Percentiles rank a stretch among this genome's conserved stretches.
These are phyloP conservation scores for Meira nashicola DNA, from an alignment of 1,284 basidiomycete genomes.

Conservation along the genomic window DNA sequence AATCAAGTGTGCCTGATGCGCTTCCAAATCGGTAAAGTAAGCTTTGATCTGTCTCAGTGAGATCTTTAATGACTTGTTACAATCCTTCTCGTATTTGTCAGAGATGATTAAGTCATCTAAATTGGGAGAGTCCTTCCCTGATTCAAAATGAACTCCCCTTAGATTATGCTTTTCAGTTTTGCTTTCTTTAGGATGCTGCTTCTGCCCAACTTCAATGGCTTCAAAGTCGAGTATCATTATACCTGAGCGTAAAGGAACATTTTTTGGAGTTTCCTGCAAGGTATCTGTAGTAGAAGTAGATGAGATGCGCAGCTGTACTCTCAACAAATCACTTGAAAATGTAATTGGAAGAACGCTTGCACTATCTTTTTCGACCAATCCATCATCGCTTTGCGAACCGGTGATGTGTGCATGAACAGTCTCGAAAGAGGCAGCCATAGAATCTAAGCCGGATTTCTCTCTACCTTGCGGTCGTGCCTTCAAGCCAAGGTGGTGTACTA, in stretches of 20 bases:
- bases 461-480: neutral
- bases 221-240: conserved; percentile 27
- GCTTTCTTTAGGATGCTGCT: no score
- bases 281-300: neutral
- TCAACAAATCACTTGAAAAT: conserved; percentile 20
- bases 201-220: no score
- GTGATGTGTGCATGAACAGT: conserved; percentile 15
- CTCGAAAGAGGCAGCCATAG: conserved; percentile 18
- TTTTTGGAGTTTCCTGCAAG: conserved; percentile 7
- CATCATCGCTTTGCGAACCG: neutral
- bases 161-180: no score
- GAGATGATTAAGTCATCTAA: no score
- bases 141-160: no score
- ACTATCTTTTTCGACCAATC: neutral
- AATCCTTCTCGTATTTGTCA: no score
- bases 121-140: no score
- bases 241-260: conserved; percentile 16
- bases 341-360: neutral
- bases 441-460: neutral
- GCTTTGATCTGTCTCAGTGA: no score
- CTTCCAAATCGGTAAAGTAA: no score
- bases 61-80: no score
- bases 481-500: conserved; percentile 15
- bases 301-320: conserved; percentile 21
- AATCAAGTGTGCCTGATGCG: no score